Percentiles rank a stretch among this genome's conserved stretches.
Evolutionary conservation across 805 yeast species (phyloP).

Genomic region (Kodamaea leandrae): DNA sequence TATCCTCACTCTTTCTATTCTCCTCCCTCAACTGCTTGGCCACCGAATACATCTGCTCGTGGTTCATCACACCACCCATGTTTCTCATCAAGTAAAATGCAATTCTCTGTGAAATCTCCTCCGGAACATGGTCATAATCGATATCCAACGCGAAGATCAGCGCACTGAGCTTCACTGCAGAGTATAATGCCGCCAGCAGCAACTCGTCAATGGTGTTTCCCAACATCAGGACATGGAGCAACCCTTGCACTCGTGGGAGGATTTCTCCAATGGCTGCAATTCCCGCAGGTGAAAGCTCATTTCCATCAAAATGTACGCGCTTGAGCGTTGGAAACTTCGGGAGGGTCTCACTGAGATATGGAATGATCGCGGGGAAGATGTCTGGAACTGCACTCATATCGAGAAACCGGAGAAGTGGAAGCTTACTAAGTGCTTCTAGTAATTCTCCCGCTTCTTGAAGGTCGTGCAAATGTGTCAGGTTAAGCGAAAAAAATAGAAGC

Average conservation of each 20-base stretch:
- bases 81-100: slow-evolving; percentile 58
- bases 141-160: slow-evolving; percentile 51
- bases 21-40: neutral
- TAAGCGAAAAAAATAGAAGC: slow-evolving; percentile 50
- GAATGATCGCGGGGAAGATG: slow-evolving; percentile 49
- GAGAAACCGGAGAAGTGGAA: slow-evolving; percentile 45
- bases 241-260: slow-evolving; percentile 45
- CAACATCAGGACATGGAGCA: slow-evolving; percentile 52
- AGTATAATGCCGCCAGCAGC: slow-evolving; percentile 49
- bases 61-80: slow-evolving; percentile 47
- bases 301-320: slow-evolving; percentile 54
- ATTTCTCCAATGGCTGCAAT: slow-evolving; percentile 49
- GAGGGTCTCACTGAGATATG: slow-evolving; percentile 41
- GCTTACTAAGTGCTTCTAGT: slow-evolving; percentile 35
- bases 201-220: slow-evolving; percentile 46
- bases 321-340: slow-evolving; percentile 46
- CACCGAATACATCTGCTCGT: slow-evolving; percentile 33
- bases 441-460: slow-evolving; percentile 37
- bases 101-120: slow-evolving; percentile 51
- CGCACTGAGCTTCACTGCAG: slow-evolving; percentile 45
- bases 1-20: neutral
- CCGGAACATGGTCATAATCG: slow-evolving; percentile 52
- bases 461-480: slow-evolving; percentile 47
- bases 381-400: slow-evolving; percentile 54
- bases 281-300: slow-evolving; percentile 46